These are phyloP conservation scores for Vinca major DNA, from an alignment of 305 asterid genomes.

Conservation along the genomic window DNA sequence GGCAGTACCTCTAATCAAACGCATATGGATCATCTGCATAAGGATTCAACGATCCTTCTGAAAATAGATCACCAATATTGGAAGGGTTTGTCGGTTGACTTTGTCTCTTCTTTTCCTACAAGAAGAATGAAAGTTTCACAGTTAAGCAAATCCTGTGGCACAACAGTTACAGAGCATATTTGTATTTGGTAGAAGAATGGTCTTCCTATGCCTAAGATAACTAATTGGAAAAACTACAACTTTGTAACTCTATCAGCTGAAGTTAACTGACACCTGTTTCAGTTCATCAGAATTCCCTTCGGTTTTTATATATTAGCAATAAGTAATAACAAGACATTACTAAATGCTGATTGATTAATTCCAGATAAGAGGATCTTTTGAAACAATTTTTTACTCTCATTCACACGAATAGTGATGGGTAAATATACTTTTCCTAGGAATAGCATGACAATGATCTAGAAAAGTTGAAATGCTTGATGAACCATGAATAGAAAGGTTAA, in stretches of 20 bases:
- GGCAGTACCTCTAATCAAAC: constrained; percentile 73
- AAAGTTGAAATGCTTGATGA: constrained; percentile 12
- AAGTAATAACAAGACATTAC: not conserved
- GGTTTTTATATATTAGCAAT: not conserved
- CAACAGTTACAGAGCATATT: not conserved
- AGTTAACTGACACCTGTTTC: constrained; percentile 2
- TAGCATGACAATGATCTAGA: constrained; percentile 7
- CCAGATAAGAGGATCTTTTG: not conserved
- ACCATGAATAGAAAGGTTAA: constrained; percentile 4
- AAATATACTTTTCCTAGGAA: constrained; percentile 5
- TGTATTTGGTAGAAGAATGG: not conserved
- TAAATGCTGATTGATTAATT: not conserved
- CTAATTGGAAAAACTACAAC: too few relatives aligned
- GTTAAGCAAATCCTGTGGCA: not conserved
- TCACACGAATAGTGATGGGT: not conserved
- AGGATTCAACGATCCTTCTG: constrained; percentile 95
- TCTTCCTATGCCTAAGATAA: not conserved
- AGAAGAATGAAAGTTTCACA: constrained; percentile 9
- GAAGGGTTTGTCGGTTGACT: constrained; percentile 39
- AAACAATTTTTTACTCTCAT: not conserved
- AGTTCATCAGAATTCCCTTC: not conserved
- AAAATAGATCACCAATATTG: constrained; percentile 84
- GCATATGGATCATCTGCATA: constrained; percentile 95
- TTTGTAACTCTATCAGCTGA: not conserved
- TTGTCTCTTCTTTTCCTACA: constrained; percentile 47